These are phyloP conservation scores for Cladophialophora carrionii DNA, from an alignment of 2,329 filamentous ascomycete species.

Conservation along the genomic window DNA sequence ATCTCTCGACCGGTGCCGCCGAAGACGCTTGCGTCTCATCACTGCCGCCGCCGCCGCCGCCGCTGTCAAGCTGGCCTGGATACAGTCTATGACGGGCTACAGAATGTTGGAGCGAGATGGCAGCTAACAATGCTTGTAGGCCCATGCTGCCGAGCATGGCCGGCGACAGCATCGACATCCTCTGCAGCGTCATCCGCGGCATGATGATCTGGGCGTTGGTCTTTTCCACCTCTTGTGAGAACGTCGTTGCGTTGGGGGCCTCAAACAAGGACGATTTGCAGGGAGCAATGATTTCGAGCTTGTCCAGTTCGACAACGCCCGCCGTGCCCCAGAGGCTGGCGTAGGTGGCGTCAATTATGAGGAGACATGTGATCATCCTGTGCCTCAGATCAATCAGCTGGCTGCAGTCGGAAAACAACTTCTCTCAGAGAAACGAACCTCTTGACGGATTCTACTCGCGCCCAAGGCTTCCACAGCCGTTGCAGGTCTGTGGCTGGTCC, in stretches of 20 bases:
- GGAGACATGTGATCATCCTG: slow-evolving; percentile 9
- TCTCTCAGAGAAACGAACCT: slow-evolving; percentile 1
- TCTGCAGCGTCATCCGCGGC: not conserved
- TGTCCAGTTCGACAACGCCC: slow-evolving; percentile 15
- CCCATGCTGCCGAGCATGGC: not conserved
- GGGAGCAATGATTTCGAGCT: slow-evolving; percentile 15
- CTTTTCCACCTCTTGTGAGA: slow-evolving; percentile 4
- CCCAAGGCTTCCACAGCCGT: slow-evolving; percentile 17
- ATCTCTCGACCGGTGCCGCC: not conserved
- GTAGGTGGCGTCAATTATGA: slow-evolving; percentile 20
- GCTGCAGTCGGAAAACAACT: too few relatives aligned
- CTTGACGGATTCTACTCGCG: slow-evolving; percentile 19
- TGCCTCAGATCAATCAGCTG: not conserved
- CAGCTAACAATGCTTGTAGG: not conserved
- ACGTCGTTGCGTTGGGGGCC: slow-evolving; percentile 3
- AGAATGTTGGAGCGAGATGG: not conserved
- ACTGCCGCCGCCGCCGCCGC: too few relatives aligned
- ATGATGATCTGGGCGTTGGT: slow-evolving; percentile 1
- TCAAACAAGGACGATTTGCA: slow-evolving; percentile 20
- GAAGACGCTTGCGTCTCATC: not conserved
- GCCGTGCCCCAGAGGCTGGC: slow-evolving; percentile 15
- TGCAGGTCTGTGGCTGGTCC: not conserved
- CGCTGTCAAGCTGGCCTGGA: not conserved
- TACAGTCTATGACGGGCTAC: not conserved
- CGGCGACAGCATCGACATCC: not conserved